Percentiles rank a stretch among this genome's conserved stretches.
Evolutionary conservation across 164 flowering plant species (phyloP).

Genomic region (Echeveria elegans): DNA sequence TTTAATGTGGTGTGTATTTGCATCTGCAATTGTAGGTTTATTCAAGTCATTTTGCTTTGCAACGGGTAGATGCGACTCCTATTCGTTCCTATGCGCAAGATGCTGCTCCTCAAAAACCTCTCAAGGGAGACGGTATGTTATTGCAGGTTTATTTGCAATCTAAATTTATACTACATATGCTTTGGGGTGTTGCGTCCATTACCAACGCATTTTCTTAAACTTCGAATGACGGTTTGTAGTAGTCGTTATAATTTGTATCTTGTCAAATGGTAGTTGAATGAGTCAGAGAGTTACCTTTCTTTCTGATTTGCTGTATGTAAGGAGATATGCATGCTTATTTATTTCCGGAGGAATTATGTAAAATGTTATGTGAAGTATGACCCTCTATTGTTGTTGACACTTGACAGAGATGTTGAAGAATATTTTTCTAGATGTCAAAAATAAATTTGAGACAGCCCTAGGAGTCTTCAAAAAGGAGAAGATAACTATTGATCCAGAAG

Average conservation of each 20-base stretch:
- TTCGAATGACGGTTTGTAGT: no score
- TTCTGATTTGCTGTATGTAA: background rate
- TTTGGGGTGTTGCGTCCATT: background rate
- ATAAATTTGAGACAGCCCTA: conserved; percentile 83
- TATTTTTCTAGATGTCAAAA: conserved; percentile 79
- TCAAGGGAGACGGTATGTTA: conserved; percentile 85
- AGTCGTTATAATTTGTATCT: no score
- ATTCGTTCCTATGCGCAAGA: conserved; percentile 71
- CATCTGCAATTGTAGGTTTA: conserved; percentile 29
- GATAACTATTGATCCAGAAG: conserved; percentile 86
- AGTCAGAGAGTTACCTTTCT: no score
- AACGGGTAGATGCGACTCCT: conserved; percentile 33
- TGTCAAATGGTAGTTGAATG: no score
- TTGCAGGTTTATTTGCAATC: background rate
- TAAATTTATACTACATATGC: background rate
- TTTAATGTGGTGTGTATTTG: background rate
- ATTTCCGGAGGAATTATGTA: background rate
- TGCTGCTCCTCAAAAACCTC: conserved; percentile 39
- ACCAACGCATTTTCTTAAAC: no score
- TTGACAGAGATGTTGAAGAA: conserved; percentile 78
- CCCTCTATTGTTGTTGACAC: conserved; percentile 6
- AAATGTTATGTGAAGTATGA: background rate
- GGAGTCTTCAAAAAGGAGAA: conserved; percentile 72
- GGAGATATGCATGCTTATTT: background rate
- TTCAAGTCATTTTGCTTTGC: conserved; percentile 37